These are phyloP conservation scores for Meripilus lineatus DNA, from an alignment of 1,284 basidiomycete species.

Conservation along the genomic window DNA sequence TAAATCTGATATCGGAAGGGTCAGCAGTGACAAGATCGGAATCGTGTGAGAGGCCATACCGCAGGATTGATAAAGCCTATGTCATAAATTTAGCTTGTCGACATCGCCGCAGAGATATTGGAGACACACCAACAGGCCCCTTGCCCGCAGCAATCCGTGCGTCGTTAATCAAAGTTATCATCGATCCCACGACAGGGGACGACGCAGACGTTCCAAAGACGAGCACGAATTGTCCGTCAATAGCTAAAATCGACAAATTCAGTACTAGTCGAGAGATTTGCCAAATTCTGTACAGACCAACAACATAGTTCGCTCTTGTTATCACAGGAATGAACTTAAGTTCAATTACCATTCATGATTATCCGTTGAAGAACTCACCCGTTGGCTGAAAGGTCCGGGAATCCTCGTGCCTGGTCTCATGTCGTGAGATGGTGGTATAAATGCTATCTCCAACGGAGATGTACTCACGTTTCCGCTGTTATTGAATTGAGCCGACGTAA, in stretches of 20 bases:
- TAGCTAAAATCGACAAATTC: not conserved
- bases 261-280: not conserved
- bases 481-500: conserved; percentile 34
- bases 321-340: conserved; percentile 8
- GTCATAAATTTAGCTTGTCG: not conserved
- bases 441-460: not conserved
- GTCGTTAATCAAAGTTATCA: conserved; percentile 39
- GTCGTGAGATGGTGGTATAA: not conserved
- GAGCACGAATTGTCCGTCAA: conserved; percentile 21
- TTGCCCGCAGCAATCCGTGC: conserved; percentile 30
- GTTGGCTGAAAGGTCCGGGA: conserved; percentile 43
- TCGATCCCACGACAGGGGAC: conserved; percentile 30
- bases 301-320: conserved; percentile 43
- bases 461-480: conserved; percentile 37
- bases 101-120: no score
- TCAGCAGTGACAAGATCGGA: not conserved
- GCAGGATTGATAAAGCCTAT: conserved; percentile 24
- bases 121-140: conserved; percentile 23
- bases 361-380: conserved; percentile 23
- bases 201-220: conserved; percentile 27
- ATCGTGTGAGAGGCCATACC: conserved; percentile 4
- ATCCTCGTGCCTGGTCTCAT: conserved; percentile 30
- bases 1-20: conserved; percentile 11
- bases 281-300: conserved; percentile 17
- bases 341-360: not conserved